phyloP scores from a whole-genome alignment of 1,139 yeast genomes.

The Pichia sp. region DNA sequence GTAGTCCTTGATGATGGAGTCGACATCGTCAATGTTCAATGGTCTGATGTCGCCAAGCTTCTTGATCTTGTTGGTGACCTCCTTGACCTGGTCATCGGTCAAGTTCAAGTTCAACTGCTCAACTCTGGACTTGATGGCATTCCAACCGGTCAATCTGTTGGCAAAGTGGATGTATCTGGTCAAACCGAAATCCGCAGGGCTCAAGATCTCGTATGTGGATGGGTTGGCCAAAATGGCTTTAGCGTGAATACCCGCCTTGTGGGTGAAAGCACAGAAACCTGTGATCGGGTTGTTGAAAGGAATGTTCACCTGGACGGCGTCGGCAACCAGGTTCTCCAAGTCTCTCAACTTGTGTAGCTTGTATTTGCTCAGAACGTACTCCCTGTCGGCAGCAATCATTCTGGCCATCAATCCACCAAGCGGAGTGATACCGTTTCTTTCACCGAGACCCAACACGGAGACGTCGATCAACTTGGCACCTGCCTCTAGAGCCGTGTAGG shows the following conservation, averaged over 20 bases:
- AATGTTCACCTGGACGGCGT: conserved; percentile 92
- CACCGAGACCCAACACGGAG: conserved; percentile 96
- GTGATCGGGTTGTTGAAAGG: conserved; percentile 99
- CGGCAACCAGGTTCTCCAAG: conserved; percentile 92
- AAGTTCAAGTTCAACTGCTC: conserved; percentile 90
- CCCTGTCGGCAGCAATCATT: conserved; percentile 98
- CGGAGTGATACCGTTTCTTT: conserved; percentile 97
- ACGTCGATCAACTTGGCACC: conserved; percentile 96
- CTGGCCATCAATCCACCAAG: conserved; percentile 98
- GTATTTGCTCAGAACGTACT: conserved; percentile 90
- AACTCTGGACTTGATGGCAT: conserved; percentile 96
- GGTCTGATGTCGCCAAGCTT: conserved; percentile 93
- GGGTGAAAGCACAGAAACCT: conserved; percentile 99
- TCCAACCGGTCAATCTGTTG: conserved; percentile 97
- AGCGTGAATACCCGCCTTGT: conserved; percentile 99
- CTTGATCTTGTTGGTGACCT: conserved; percentile 90
- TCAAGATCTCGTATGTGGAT: conserved; percentile 92
- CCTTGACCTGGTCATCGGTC: conserved; percentile 91
- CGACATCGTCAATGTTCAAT: conserved; percentile 93
- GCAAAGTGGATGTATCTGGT: conserved; percentile 96
- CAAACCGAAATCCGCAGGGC: conserved; percentile 92
- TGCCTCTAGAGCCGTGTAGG: conserved; percentile 96
- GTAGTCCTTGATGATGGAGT: conserved; percentile 90
- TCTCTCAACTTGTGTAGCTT: conserved; percentile 95
- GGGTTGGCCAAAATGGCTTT: conserved; percentile 98